Conservation (phyloP, 2,329 filamentous ascomycete genomes). For the Neobulgaria alba region DNA sequence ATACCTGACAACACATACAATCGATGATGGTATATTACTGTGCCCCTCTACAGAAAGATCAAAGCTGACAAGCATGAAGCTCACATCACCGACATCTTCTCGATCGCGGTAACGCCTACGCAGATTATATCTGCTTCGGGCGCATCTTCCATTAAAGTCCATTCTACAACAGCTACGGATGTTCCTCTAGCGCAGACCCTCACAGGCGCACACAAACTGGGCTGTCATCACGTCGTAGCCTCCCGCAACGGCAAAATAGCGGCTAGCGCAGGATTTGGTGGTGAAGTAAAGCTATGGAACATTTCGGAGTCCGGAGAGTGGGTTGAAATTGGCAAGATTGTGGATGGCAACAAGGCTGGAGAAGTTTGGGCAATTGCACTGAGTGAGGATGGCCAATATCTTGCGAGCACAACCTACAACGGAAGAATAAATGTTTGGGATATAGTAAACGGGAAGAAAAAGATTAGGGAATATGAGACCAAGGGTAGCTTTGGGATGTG, state of each 20-base stretch:
- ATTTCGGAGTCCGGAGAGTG: conserved; percentile 51
- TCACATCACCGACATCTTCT: conserved; percentile 78
- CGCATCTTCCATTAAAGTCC: conserved; percentile 70
- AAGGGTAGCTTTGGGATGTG: conserved; percentile 87
- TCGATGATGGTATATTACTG: conserved; percentile 63
- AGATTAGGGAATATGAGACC: conserved; percentile 80
- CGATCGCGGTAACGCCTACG: conserved; percentile 65
- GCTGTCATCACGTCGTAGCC: conserved; percentile 82
- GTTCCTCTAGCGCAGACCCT: conserved; percentile 77
- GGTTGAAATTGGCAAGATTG: conserved; percentile 39
- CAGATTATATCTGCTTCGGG: conserved; percentile 79
- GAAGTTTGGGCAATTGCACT: conserved; percentile 84
- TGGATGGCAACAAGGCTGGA: conserved; percentile 49
- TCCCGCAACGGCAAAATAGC: conserved; percentile 60
- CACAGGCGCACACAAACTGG: conserved; percentile 71
- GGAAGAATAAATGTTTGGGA: conserved; percentile 90
- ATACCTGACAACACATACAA: conserved; percentile 87
- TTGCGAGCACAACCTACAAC: conserved; percentile 82
- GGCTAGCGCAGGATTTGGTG: conserved; percentile 81
- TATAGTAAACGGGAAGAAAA: conserved; percentile 43
- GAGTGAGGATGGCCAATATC: conserved; percentile 72
- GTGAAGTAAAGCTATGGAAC: conserved; percentile 79
- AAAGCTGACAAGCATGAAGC: conserved; percentile 41
- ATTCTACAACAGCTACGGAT: conserved; percentile 62
- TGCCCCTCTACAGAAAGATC: conserved; percentile 10